These are phyloP conservation scores for Plasmodium adleri DNA, from an alignment of 169 alveolate genomes.

Conservation along the genomic window DNA sequence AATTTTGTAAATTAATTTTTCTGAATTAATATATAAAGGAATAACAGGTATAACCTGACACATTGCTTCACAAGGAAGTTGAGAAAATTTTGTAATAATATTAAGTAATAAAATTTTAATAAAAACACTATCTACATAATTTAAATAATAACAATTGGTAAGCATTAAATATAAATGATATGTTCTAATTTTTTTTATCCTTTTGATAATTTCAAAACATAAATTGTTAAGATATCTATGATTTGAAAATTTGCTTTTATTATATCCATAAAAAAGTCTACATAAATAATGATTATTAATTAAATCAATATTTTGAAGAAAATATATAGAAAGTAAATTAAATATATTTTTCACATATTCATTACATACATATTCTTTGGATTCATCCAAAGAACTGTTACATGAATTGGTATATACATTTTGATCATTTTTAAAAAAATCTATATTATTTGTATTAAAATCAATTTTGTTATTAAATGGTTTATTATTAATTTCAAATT, in stretches of 20 bases:
- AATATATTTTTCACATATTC: conserved; percentile 69
- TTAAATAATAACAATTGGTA: conserved; percentile 54
- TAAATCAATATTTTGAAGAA: conserved; percentile 67
- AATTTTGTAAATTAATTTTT: conserved; percentile 44
- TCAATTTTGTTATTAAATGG: conserved; percentile 1
- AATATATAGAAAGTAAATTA: conserved; percentile 45
- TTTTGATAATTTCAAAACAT: conserved; percentile 74
- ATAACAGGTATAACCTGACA: conserved; percentile 59
- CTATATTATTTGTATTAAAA: background rate
- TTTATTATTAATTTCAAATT: background rate
- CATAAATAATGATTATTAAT: conserved; percentile 70
- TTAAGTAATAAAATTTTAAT: conserved; percentile 36
- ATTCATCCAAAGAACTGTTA: conserved; percentile 7
- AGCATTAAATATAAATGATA: conserved; percentile 64
- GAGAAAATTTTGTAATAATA: conserved; percentile 42
- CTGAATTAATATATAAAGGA: conserved; percentile 53
- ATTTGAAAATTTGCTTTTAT: conserved; percentile 65
- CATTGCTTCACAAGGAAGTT: conserved; percentile 72
- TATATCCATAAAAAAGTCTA: conserved; percentile 71
- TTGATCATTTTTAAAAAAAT: conserved; percentile 10
- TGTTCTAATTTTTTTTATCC: conserved; percentile 73
- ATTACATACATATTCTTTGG: conserved; percentile 29
- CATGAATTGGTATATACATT: conserved; percentile 21
- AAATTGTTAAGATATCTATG: conserved; percentile 65
- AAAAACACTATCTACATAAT: conserved; percentile 34